Evolutionary conservation across 805 yeast species (phyloP).

Genomic region (Candida pseudofarinosa): DNA sequence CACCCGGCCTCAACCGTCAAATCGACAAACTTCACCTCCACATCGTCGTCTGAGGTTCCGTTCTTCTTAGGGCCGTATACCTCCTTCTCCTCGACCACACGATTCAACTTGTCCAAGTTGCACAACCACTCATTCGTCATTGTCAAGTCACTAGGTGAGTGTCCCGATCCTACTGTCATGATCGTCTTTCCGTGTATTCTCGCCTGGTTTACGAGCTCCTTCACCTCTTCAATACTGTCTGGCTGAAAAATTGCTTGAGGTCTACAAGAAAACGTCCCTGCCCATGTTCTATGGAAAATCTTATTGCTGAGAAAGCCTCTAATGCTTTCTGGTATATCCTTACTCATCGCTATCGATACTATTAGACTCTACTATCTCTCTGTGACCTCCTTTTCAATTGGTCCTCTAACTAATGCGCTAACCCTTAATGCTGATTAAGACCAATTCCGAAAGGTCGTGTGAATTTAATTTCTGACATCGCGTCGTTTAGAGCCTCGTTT

Average conservation of each 20-base stretch:
- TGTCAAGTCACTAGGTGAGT: slow-evolving; percentile 89
- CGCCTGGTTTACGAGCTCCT: slow-evolving; percentile 64
- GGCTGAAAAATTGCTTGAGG: slow-evolving; percentile 87
- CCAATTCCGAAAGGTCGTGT: too few species aligned
- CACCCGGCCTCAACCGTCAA: slow-evolving; percentile 94
- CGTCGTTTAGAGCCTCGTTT: not conserved
- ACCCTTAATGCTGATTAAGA: too few species aligned
- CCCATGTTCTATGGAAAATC: slow-evolving; percentile 72
- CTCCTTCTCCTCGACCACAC: slow-evolving; percentile 46
- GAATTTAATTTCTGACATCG: too few species aligned
- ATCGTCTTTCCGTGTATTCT: slow-evolving; percentile 55
- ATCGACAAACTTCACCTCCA: slow-evolving; percentile 67
- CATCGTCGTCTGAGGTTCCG: slow-evolving; percentile 9
- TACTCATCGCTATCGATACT: not conserved
- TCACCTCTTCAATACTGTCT: slow-evolving; percentile 59
- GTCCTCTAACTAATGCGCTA: too few species aligned
- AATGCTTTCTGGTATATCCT: slow-evolving; percentile 27
- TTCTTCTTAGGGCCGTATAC: slow-evolving; percentile 36
- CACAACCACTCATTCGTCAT: slow-evolving; percentile 87
- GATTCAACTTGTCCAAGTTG: slow-evolving; percentile 71
- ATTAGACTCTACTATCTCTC: not conserved
- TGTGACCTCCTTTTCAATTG: too few species aligned
- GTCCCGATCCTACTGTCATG: slow-evolving; percentile 89
- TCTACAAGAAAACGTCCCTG: slow-evolving; percentile 73
- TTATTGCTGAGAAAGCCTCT: slow-evolving; percentile 37